Evolutionary conservation across 73 alveolate species (phyloP).

Genomic region (Paramecium primaurelia): DNA sequence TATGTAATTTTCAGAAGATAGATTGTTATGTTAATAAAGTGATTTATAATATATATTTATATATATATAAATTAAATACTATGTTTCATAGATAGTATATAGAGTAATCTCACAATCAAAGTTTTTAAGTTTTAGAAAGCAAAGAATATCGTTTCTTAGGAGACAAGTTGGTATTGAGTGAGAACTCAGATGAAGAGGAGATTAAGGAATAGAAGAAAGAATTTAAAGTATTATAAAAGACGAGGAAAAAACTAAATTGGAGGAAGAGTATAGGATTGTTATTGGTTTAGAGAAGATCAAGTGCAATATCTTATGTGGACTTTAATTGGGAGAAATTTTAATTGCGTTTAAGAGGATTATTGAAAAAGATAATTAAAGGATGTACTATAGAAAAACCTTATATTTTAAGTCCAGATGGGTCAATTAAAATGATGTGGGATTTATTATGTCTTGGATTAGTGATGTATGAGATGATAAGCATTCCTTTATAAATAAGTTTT

Average conservation of each 20-base stretch:
- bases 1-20: neutral
- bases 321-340: neutral
- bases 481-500: conserved; percentile 22
- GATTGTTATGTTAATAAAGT: neutral
- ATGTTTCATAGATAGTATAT: neutral
- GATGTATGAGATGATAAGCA: neutral
- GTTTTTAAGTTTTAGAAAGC: neutral
- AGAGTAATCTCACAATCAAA: neutral
- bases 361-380: neutral
- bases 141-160: neutral
- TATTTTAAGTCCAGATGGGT: conserved; percentile 63
- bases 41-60: neutral
- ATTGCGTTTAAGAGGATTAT: neutral
- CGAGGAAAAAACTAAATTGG: neutral
- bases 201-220: neutral
- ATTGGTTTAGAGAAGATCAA: neutral
- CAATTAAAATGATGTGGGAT: conserved; percentile 74
- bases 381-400: conserved; percentile 5
- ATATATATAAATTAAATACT: neutral
- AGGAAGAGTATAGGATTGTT: neutral
- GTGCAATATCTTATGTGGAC: neutral
- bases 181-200: conserved; percentile 3
- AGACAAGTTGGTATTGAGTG: neutral
- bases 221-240: neutral
- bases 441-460: neutral